Base-by-base conservation (phyloP, 345 rosid species). In the Orychophragmus violaceus region DNA sequence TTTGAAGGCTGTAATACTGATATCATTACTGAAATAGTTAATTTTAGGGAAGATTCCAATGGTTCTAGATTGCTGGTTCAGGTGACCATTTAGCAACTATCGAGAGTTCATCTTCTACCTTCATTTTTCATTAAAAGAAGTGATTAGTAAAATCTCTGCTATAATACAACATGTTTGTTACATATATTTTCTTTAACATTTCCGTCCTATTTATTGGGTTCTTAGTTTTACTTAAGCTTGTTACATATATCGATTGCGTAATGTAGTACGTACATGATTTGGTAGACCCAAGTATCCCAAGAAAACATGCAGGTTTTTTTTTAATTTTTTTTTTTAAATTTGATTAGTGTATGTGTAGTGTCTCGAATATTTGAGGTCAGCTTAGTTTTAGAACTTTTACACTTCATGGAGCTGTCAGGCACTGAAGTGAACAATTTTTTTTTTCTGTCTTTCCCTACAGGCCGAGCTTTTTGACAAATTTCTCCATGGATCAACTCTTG, bases 401-500 rank as follows among this genome's bases (percentile, higher is more conserved):
- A 19, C 60, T 28, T 46, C 39, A 49, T 57, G 41, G 33, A 72
- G 52, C 44, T 49, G 46, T 22, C 49, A 59, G 61, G 13, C 29
- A 9, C 46, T 59, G 35, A 24, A 63, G 29, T 39, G 49, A 53
- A 39, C 30, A 37, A 60, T n/a, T 24, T n/a, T 19, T 21, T 27
- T 64, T 21, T 58, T 36, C 46, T 37, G 42, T 39, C 16, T 25
- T 51, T 41, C 76, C 72, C 41, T 56, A 68, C 85, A 93, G 98
- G 95, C 96, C 46, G 97, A 93, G 72, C 91, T 93, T 76, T 93
- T 93, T 64, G 88, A 93, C 78, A 93, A 93, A 83, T 93, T 93
- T 71, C 96, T 93, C 42, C 80, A 84, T 70, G 98, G 98, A 21
- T 77, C 91, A 69, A 86, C 94, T 60, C 80, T 93, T 52, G 91